Percentiles rank a stretch among this genome's conserved stretches.
Conservation (phyloP, 495 filamentous ascomycete species). For the Tuber aestivum region DNA sequence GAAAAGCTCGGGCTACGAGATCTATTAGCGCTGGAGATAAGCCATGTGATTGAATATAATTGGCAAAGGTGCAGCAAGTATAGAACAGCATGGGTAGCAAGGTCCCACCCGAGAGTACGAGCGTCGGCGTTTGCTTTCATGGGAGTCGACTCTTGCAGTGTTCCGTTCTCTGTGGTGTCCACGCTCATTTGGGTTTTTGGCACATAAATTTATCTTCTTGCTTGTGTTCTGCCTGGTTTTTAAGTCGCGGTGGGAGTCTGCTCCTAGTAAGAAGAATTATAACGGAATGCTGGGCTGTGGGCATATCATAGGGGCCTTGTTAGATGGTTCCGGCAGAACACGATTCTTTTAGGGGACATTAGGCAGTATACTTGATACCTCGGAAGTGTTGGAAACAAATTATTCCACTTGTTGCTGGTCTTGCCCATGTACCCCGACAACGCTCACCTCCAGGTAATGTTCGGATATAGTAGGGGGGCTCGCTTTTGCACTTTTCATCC, state of each 20-base stretch:
- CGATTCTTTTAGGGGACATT: neutral
- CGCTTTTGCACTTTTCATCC: neutral
- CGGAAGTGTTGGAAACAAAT: neutral
- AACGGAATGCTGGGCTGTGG: no score
- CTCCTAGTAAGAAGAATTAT: no score
- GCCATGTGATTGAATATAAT: neutral
- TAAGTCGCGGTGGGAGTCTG: no score
- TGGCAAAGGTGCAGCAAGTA: no score
- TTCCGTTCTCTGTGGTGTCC: no score
- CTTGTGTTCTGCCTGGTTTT: neutral
- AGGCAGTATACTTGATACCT: neutral
- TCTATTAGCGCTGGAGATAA: neutral
- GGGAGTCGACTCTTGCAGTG: neutral
- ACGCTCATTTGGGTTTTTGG: neutral
- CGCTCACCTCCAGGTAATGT: neutral
- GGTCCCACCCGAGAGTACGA: neutral
- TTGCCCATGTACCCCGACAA: neutral
- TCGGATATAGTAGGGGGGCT: neutral
- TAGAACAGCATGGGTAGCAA: no score
- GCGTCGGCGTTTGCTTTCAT: neutral
- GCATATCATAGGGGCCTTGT: no score
- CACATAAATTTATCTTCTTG: neutral
- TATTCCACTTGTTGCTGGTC: neutral
- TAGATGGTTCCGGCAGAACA: no score
- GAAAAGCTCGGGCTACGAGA: neutral